Evolutionary conservation across 257 asterid species (phyloP), one percentile per base, ranked within the genome.

Genomic region (Solanum bulbocastanum): DNA sequence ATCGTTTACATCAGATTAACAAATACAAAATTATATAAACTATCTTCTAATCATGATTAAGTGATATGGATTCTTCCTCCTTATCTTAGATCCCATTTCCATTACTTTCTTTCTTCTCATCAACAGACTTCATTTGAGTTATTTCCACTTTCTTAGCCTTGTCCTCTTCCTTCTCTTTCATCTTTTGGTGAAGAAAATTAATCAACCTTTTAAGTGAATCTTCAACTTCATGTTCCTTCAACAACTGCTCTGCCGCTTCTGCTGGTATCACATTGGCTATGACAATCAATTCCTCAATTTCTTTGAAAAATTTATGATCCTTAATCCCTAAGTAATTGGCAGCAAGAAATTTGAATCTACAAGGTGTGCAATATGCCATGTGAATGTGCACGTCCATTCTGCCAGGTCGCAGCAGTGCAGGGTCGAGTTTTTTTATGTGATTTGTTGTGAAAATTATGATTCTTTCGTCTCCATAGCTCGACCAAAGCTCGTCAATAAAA

Each of bases 361-460:
- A 78, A 14, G 84, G 25, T 25, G 62, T 78, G 37, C 65, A 79
- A 44, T 79, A 79, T 42, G 65, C n/a, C 84, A 42, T 79, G 56
- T 79, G 84, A 79, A 79, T 79, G 8, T 44, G 62, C 33, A 90
- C 69, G 40, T 90, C 93, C 92, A 91, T 91, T 15, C 91, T 42
- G 9, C 91, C 91, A 3, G 91, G 92, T 33, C 91, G 79, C 13
- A 91, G 42, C 27, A 90, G 27, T 44, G 91, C 91, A 23, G 91
- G 92, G 13, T 91, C 91, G 3, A 91, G 83, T n/a, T 86, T 91
- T 10, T 91, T 91, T 74, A 88, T 85, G 82, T 84, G 84, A 81
- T 91, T 91, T 22, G 89, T 89, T 1, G 91, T 91, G 16, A 79
- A 78, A 44, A 79, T 44, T 79, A 79, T 79, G 15, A 79, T 79